Evolutionary conservation across 257 asterid species (phyloP), one percentile per base, ranked within the genome.

Genomic region (Linaria vulgaris): DNA sequence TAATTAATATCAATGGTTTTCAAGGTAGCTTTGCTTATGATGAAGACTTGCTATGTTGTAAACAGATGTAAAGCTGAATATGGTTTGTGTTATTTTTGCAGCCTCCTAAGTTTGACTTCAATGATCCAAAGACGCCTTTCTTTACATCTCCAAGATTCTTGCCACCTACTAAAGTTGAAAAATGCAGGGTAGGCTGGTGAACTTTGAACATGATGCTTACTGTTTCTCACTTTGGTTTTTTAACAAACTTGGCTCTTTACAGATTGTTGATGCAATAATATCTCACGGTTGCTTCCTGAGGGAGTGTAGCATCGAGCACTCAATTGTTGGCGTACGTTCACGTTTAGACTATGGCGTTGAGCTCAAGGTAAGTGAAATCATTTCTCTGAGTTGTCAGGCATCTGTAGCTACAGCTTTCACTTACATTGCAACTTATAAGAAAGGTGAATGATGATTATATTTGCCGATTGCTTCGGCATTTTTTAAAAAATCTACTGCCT

Each of bases 241-340:
- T 78, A 53, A 76, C 56, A 59, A 61, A 14, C 49, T 21, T 44
- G 9, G 5, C 50, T 66, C 15, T 77, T 61, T 68, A 19, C 95
- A 94, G 99, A 84, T 94, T 23, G 83, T 64, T 78, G 90, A 87
- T 76, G 90, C 96, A 9, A 94, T 90, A 74, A 69, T 87, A 75
- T 90, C 97, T 23, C 97, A 94, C 5, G 99, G 99, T 69, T 90
- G 97, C 72, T 94, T 94, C 80, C 61, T 94, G 73, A 68, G 84
- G 34, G 96, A 84, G 63, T 85, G 99, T 59, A 82, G 80, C 15
- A 64, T 94, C 7, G 78, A 87, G 69, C 95, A 90, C 85, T 94
- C 99, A 3, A 78, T 94, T 23, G 97, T 94, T 6, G 99, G 97
- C 7, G 47, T 85, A 5, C 72, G 99, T 19, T 94, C 99, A 43